Base-by-base conservation (phyloP, 257 asterid genomes). In the Solanum appendiculatum region DNA sequence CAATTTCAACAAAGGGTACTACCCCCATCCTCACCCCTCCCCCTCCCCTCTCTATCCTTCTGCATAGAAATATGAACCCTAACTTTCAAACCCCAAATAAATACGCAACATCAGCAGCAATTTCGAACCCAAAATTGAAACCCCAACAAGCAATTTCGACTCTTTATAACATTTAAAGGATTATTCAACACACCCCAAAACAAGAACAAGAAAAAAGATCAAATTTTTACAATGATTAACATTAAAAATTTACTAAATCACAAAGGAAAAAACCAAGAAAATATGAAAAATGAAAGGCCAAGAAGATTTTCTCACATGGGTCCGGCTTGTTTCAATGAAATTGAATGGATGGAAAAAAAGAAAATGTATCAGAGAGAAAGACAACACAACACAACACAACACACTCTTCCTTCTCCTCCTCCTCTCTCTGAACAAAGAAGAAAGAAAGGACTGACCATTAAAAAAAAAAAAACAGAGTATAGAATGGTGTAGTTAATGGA, bases 251-350 rank as follows among this genome's bases (percentile, higher is more conserved):
- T 72, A 27, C 31, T 23, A 60, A 54, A 64, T 66, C 44, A 33
- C 64, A 74, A 81, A 70, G 10, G 27, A 73, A 42, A n/a, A 21
- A 82, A 37, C 40, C 75, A 81, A 69, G 23, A 89, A 12, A 82
- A 84, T 21, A 77, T 36, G 39, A 82, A 46, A 72, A 86, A 39
- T 80, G 87, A 85, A 31, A 69, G 40, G 70, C 2, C 5, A n/a
- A 46, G 46, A 85, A 64, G 87, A 88, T 88, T 91, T 87, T 90
- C 96, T 96, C 95, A 95, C 98, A 93, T 92, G 95, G 92, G 90
- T 88, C 56, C 64, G 89, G 84, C 87, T 86, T 86, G 88, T 91
- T 84, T 82, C 87, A 34, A 44, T 34, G 91, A 85, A 89, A 92
- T 81, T 42, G 85, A 34, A 25, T 27, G 84, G 84, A 51, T 82